Percentiles rank a stretch among this genome's conserved stretches.
phyloP scores from a whole-genome alignment of 2,329 filamentous ascomycete species.

The Sclerotinia minor region DNA sequence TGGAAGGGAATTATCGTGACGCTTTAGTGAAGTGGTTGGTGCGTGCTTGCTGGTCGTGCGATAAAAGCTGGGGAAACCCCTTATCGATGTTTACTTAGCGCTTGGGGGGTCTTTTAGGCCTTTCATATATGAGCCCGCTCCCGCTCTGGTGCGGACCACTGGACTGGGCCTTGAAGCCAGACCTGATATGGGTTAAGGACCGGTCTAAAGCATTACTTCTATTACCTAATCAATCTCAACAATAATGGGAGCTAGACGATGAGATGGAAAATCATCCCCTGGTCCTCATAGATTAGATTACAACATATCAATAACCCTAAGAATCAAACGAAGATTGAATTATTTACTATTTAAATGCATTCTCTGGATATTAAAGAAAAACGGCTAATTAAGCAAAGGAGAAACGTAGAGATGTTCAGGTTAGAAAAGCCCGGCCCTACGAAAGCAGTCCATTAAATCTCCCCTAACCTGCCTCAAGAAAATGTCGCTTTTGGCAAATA shows the following conservation, averaged over 20 bases:
- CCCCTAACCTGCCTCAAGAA: constrained; percentile 39
- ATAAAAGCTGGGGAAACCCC: constrained; percentile 22
- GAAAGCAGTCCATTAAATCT: constrained; percentile 36
- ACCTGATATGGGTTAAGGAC: background rate
- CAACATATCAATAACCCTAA: background rate
- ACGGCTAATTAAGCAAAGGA: constrained; percentile 44
- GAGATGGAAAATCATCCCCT: background rate
- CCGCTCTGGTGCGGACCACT: constrained; percentile 4
- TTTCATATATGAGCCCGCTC: background rate
- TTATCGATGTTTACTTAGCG: constrained; percentile 15
- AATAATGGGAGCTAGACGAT: background rate
- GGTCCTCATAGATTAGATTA: background rate
- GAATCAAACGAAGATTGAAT: constrained; percentile 18
- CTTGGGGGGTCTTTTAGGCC: background rate
- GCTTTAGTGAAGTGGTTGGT: constrained; percentile 9
- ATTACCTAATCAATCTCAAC: background rate
- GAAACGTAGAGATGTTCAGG: constrained; percentile 40
- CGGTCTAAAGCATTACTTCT: background rate
- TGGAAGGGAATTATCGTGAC: background rate
- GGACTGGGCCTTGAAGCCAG: background rate
- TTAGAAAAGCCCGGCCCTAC: constrained; percentile 35
- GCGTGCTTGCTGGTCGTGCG: background rate
- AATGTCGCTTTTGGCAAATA: constrained; percentile 42
- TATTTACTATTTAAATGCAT: constrained; percentile 39
- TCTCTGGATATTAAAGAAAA: constrained; percentile 38